These are phyloP conservation scores for Amanita polypyramis DNA, from an alignment of 768 basidiomycete species.

Conservation along the genomic window DNA sequence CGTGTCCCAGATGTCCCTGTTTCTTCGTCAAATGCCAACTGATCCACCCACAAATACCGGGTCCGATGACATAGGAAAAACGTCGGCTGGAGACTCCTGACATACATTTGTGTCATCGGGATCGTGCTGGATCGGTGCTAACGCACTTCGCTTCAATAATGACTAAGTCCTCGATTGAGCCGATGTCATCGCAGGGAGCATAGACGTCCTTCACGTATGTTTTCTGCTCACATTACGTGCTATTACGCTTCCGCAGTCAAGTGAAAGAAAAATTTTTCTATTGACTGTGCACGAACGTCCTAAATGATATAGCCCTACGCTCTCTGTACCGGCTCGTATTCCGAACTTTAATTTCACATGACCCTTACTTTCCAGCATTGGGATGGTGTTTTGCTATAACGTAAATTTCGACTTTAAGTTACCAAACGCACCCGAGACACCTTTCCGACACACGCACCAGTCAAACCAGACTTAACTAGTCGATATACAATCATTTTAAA, in stretches of 20 bases:
- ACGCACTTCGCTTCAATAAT: background rate
- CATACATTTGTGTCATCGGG: background rate
- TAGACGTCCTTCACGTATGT: background rate
- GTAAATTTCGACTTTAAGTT: background rate
- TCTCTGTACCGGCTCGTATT: background rate
- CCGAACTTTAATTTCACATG: background rate
- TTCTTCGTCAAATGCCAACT: conserved; percentile 25
- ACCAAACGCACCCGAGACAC: background rate
- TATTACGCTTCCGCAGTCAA: background rate
- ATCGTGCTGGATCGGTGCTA: background rate
- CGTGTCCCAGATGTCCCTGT: conserved; percentile 26
- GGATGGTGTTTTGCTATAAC: background rate
- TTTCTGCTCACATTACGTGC: background rate
- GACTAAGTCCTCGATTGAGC: background rate
- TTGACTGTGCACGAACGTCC: background rate
- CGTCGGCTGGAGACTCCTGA: background rate
- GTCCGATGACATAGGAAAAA: background rate
- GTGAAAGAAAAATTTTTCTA: background rate
- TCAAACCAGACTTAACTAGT: no score
- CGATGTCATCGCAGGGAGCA: no score
- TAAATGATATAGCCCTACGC: no score
- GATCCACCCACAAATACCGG: background rate
- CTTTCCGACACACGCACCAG: background rate
- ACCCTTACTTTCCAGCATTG: background rate
- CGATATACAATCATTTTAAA: no score